Conservation (phyloP, 768 basidiomycete genomes). For the Lactifluus subvellereus region DNA sequence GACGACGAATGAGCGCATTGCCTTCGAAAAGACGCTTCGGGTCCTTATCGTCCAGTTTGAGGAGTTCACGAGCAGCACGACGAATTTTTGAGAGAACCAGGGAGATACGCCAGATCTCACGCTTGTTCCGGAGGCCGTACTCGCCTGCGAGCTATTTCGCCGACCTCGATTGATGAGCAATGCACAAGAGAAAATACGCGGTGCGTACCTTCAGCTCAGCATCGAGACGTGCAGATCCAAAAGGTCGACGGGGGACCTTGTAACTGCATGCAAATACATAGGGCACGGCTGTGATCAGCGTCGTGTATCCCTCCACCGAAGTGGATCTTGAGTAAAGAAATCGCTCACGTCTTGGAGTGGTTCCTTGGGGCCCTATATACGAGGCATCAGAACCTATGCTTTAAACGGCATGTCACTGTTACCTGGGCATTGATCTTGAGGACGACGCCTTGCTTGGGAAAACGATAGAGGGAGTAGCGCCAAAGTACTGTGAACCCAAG, state of each 20-base stretch:
- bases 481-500: conserved; percentile 31
- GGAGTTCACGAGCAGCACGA: conserved; percentile 99
- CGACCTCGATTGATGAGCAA: background rate
- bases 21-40: conserved; percentile 99
- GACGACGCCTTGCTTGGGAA: conserved; percentile 25
- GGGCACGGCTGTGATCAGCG: conserved; percentile 65
- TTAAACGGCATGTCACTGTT: conserved; percentile 32
- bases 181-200: background rate
- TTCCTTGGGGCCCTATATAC: conserved; percentile 77
- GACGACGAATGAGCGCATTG: conserved; percentile 91
- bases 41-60: conserved; percentile 99
- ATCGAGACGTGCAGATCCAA: conserved; percentile 97
- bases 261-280: conserved; percentile 60
- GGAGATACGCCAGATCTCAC: conserved; percentile 99
- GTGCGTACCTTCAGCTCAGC: conserved; percentile 87
- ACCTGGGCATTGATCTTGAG: conserved; percentile 85
- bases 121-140: conserved; percentile 99
- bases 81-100: conserved; percentile 99
- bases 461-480: conserved; percentile 27
- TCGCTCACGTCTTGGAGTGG: conserved; percentile 89
- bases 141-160: conserved; percentile 87
- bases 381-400: conserved; percentile 25
- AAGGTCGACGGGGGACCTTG: conserved; percentile 98
- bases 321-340: conserved; percentile 57
- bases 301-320: conserved; percentile 54